Conservation (phyloP, 306 rosid species). For the Vicia faba region DNA sequence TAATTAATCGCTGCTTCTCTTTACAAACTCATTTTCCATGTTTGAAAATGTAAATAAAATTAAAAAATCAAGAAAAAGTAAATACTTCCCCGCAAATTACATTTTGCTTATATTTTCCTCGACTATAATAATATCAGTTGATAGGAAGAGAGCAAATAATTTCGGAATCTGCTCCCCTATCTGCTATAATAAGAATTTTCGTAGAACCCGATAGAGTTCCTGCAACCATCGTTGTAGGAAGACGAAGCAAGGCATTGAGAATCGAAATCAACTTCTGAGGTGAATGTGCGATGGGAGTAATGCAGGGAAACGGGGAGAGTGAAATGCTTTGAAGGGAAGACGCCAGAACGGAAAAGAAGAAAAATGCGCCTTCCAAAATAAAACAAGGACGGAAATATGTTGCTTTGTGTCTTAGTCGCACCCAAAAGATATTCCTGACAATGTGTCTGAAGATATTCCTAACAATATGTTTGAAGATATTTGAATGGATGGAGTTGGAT, state of each 20-base stretch:
- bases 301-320: too few species aligned
- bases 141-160: neutral
- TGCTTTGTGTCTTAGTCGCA: too few species aligned
- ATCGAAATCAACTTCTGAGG: neutral
- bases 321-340: neutral
- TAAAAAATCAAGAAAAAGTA: neutral
- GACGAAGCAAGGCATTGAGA: neutral
- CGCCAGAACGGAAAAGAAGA: neutral
- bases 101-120: neutral
- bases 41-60: neutral
- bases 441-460: too few species aligned
- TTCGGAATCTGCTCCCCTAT: neutral
- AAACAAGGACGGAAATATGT: too few species aligned
- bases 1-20: neutral
- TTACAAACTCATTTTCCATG: neutral
- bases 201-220: neutral
- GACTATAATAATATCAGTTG: neutral
- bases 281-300: neutral
- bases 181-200: neutral
- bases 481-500: too few species aligned
- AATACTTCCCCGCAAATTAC: neutral
- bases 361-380: neutral
- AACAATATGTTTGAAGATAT: too few species aligned
- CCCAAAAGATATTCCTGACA: too few species aligned
- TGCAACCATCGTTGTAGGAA: neutral